phyloP scores from a whole-genome alignment of 2,329 filamentous ascomycete genomes.

The Fusarium caatingaense region DNA sequence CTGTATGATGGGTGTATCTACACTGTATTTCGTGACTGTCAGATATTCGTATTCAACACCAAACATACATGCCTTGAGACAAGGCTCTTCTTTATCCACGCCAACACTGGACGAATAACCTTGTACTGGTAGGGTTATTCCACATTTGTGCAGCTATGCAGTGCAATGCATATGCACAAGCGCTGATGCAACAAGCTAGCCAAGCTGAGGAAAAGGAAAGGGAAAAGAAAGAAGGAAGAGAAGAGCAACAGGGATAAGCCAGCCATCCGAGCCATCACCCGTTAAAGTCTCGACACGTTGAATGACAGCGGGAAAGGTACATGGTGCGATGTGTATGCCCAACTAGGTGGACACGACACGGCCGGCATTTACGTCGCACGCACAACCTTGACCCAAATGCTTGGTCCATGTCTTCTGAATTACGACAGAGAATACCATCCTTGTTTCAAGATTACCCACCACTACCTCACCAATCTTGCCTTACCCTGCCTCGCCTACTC shows the following conservation, averaged over 20 bases:
- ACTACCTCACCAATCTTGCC: background rate
- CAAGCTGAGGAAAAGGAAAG: background rate
- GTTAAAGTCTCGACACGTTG: conserved; percentile 12
- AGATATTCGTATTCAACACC: background rate
- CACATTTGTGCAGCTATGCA: conserved; percentile 32
- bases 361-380: background rate
- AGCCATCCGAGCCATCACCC: conserved; percentile 21
- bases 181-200: conserved; percentile 37
- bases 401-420: conserved; percentile 13
- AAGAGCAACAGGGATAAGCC: conserved; percentile 9
- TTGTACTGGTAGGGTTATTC: conserved; percentile 1
- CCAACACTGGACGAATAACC: background rate
- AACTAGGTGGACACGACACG: conserved; percentile 12
- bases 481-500: background rate
- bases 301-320: conserved; percentile 12
- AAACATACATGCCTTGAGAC: background rate
- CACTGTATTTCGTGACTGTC: conserved; percentile 1
- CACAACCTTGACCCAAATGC: conserved; percentile 2
- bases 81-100: background rate
- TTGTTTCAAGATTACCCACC: conserved; percentile 24
- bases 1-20: background rate
- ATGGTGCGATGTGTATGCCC: conserved; percentile 20
- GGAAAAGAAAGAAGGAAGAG: background rate
- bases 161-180: conserved; percentile 31
- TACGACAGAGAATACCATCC: conserved; percentile 17